Evolutionary conservation across 805 yeast genomes (phyloP).

Genomic region (Yamadazyma laniorum): DNA sequence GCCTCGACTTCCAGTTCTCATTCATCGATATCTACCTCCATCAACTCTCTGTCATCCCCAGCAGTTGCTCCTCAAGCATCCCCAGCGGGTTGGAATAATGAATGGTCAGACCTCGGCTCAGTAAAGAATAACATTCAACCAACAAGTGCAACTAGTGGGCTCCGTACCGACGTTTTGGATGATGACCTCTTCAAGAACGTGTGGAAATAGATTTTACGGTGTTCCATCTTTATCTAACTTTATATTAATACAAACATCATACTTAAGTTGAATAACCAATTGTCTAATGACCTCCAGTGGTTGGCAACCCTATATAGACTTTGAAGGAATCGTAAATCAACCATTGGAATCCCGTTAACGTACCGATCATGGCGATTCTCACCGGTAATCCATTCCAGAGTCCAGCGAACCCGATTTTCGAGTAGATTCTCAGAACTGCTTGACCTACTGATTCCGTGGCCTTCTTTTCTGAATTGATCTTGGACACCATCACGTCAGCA

Average conservation of each 20-base stretch:
- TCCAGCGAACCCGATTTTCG: conserved; percentile 82
- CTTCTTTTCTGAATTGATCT: conserved; percentile 72
- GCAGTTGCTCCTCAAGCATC: background rate
- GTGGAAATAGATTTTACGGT: conserved; percentile 55
- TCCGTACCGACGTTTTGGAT: conserved; percentile 34
- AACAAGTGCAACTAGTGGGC: conserved; percentile 10
- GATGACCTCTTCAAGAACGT: conserved; percentile 70
- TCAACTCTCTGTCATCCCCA: background rate
- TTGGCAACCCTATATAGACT: conserved; percentile 91
- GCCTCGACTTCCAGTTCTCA: conserved; percentile 5
- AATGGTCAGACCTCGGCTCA: conserved; percentile 28
- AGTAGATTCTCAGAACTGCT: conserved; percentile 73
- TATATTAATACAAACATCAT: background rate
- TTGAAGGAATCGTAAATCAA: conserved; percentile 93
- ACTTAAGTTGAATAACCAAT: too few relatives aligned
- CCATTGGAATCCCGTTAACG: conserved; percentile 97
- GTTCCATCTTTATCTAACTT: too few relatives aligned
- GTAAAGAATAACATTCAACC: conserved; percentile 4
- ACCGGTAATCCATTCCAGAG: conserved; percentile 94
- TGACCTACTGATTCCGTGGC: conserved; percentile 63
- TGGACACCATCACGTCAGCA: conserved; percentile 98
- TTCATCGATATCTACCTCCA: conserved; percentile 1
- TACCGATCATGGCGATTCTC: conserved; percentile 96
- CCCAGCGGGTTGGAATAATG: conserved; percentile 27
- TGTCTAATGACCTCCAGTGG: conserved; percentile 59